phyloP scores from a whole-genome alignment of 805 yeast species.

The Teunomyces pallodes region DNA sequence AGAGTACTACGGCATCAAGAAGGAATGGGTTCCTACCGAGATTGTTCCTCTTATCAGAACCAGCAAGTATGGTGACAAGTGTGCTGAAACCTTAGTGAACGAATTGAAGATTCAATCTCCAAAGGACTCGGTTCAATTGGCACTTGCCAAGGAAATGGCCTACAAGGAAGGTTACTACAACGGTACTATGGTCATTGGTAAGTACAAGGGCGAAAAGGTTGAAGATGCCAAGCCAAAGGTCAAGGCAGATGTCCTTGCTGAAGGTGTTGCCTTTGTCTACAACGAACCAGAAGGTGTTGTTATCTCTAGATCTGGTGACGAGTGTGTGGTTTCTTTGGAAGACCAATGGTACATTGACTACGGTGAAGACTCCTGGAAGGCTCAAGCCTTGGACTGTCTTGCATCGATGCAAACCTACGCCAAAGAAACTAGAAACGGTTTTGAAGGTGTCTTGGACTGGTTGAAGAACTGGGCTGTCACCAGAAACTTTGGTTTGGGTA shows the following conservation, averaged over 20 bases:
- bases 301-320: constrained; percentile 93
- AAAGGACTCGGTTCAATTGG: constrained; percentile 81
- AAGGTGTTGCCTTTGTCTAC: constrained; percentile 82
- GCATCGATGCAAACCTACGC: constrained; percentile 72
- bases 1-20: constrained; percentile 80
- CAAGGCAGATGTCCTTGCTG: constrained; percentile 72
- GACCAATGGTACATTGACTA: constrained; percentile 98
- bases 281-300: constrained; percentile 92
- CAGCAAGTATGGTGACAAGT: constrained; percentile 80
- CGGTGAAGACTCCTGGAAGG: constrained; percentile 91
- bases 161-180: constrained; percentile 96
- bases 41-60: constrained; percentile 74
- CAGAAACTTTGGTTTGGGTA: constrained; percentile 94
- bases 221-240: constrained; percentile 88
- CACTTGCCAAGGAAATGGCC: constrained; percentile 89
- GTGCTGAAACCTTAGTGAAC: constrained; percentile 82
- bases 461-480: constrained; percentile 97
- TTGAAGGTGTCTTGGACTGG: constrained; percentile 94
- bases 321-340: constrained; percentile 93
- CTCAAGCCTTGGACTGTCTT: constrained; percentile 76
- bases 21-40: constrained; percentile 81
- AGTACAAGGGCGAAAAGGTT: constrained; percentile 84
- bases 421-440: constrained; percentile 83
- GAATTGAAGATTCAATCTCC: constrained; percentile 92
- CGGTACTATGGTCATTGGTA: constrained; percentile 78